A percentile compares a stretch with the other conserved stretches of the same genome.
These are phyloP conservation scores for Malus hybrid DNA, from an alignment of 331 rosid genomes.

Conservation along the genomic window DNA sequence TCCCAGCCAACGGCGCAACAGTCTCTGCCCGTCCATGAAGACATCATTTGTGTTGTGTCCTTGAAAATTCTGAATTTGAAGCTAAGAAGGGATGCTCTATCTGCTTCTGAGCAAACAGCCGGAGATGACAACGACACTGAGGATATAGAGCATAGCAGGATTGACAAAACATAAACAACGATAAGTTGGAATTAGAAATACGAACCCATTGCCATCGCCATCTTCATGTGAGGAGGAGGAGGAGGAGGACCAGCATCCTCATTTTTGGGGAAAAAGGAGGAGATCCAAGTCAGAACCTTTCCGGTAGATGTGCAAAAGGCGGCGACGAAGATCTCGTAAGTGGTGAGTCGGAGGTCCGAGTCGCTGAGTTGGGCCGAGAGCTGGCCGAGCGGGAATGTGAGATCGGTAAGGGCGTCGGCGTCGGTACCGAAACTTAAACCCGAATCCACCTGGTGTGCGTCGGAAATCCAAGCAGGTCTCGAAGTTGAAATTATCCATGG, in stretches of 20 bases:
- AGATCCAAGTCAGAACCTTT: slow-evolving; percentile 12
- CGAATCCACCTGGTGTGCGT: too few relatives aligned
- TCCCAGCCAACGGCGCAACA: slow-evolving; percentile 98
- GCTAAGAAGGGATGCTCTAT: slow-evolving; percentile 76
- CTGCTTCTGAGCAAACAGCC: slow-evolving; percentile 55
- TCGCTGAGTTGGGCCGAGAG: slow-evolving; percentile 62
- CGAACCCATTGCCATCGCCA: slow-evolving; percentile 33
- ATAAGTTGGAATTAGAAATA: slow-evolving; percentile 6
- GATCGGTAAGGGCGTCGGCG: slow-evolving; percentile 23
- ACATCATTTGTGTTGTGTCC: slow-evolving; percentile 70
- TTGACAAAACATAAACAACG: too few relatives aligned
- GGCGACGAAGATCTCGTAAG: slow-evolving; percentile 97
- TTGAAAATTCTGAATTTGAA: slow-evolving; percentile 55
- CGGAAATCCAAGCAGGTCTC: slow-evolving; percentile 7
- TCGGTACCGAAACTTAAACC: too few relatives aligned
- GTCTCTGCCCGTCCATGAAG: slow-evolving; percentile 68
- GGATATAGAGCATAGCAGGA: too few relatives aligned
- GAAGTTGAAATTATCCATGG: slow-evolving; percentile 15
- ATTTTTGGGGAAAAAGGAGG: background rate
- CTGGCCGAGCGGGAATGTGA: slow-evolving; percentile 79
- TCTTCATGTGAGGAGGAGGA: too few relatives aligned
- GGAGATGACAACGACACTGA: slow-evolving; percentile 16
- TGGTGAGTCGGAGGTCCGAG: slow-evolving; percentile 66
- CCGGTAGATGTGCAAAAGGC: slow-evolving; percentile 88
- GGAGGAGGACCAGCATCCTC: slow-evolving; percentile 27